Percentiles rank a stretch among this genome's conserved stretches.
phyloP scores from a whole-genome alignment of 441 rosid genomes.

The Populus tomentosa region DNA sequence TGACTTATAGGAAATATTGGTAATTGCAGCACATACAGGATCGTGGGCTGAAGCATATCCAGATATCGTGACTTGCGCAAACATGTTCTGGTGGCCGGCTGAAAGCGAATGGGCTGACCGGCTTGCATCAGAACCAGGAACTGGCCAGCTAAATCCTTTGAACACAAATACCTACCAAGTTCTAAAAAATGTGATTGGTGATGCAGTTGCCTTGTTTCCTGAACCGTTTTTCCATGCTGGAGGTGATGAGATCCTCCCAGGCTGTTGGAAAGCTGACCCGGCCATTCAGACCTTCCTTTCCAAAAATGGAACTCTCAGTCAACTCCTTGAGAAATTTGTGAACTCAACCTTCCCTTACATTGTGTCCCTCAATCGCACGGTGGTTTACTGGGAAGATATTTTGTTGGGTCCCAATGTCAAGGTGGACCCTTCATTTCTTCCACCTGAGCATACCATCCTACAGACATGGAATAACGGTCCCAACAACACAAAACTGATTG shows the following conservation, averaged over 20 bases:
- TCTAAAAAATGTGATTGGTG: constrained; percentile 52
- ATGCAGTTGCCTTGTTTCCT: constrained; percentile 49
- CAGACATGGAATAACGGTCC: constrained; percentile 85
- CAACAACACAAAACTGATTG: constrained; percentile 58
- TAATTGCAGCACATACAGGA: constrained; percentile 64
- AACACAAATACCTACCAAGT: constrained; percentile 68
- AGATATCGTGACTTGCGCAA: constrained; percentile 68
- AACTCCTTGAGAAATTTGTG: constrained; percentile 60
- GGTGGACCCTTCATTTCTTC: constrained; percentile 44
- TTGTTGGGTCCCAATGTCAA: constrained; percentile 42
- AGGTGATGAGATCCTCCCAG: constrained; percentile 37
- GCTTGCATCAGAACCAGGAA: constrained; percentile 78
- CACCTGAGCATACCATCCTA: constrained; percentile 55
- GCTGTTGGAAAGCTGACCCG: constrained; percentile 82
- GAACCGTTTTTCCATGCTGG: constrained; percentile 79
- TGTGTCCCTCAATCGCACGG: constrained; percentile 63
- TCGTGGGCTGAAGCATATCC: constrained; percentile 89
- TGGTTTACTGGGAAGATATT: constrained; percentile 79
- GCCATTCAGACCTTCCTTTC: constrained; percentile 51
- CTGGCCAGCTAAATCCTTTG: constrained; percentile 83
- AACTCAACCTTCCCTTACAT: constrained; percentile 56
- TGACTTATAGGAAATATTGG: not conserved
- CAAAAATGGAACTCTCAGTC: constrained; percentile 53
- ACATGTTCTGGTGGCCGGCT: constrained; percentile 89
- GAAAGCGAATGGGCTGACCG: constrained; percentile 52